A percentile compares a stretch with the other conserved stretches of the same genome.
Evolutionary conservation across 2,329 filamentous ascomycete species (phyloP).

Genomic region (Pseudocercospora cruenta): DNA sequence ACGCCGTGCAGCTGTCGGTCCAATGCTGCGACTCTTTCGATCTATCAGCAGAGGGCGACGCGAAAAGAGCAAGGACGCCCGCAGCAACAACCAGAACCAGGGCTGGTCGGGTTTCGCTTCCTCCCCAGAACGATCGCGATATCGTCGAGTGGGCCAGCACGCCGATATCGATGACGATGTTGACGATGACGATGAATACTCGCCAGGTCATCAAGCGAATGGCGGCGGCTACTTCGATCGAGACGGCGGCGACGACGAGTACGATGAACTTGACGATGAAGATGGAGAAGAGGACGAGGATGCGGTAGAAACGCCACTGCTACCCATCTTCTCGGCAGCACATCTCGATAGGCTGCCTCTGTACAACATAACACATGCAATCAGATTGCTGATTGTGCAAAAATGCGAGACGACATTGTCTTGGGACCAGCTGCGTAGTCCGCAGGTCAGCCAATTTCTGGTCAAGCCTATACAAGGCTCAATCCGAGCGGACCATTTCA

Average conservation of each 20-base stretch:
- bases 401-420: constrained; percentile 89
- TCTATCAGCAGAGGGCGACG: constrained; percentile 31
- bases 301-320: constrained; percentile 55
- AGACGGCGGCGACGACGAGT: constrained; percentile 34
- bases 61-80: constrained; percentile 17
- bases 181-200: constrained; percentile 27
- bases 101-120: constrained; percentile 24
- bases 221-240: constrained; percentile 26
- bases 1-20: constrained; percentile 6
- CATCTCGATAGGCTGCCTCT: constrained; percentile 84
- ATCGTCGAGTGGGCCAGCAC: constrained; percentile 30
- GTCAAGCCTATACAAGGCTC: constrained; percentile 94
- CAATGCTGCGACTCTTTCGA: constrained; percentile 31
- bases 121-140: constrained; percentile 34
- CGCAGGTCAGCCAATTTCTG: constrained; percentile 92
- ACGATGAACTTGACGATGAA: constrained; percentile 46
- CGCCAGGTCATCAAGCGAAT: constrained; percentile 22
- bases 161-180: constrained; percentile 24
- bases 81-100: constrained; percentile 14
- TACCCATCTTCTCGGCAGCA: constrained; percentile 79
- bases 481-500: constrained; percentile 81
- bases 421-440: constrained; percentile 95
- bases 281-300: constrained; percentile 50
- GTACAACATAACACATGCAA: constrained; percentile 87
- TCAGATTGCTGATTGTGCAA: constrained; percentile 79